Percentiles rank a stretch among this genome's conserved stretches.
phyloP scores from a whole-genome alignment of 2,329 filamentous ascomycete species.

The Grosmannia penicillata region DNA sequence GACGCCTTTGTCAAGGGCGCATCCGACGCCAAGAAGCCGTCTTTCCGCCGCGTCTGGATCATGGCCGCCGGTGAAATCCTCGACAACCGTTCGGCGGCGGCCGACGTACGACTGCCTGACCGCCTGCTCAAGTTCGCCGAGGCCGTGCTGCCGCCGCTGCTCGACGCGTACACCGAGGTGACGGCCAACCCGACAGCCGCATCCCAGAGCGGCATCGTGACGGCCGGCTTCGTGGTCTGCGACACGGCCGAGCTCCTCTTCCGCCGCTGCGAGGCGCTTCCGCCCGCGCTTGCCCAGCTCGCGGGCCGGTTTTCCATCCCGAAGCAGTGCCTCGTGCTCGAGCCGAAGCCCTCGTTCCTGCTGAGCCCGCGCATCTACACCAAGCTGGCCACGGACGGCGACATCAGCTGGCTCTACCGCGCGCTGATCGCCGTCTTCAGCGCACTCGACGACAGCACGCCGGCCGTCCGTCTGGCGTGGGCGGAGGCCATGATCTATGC shows the following conservation, averaged over 20 bases:
- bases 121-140: constrained; percentile 42
- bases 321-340: constrained; percentile 50
- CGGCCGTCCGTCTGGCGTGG: constrained; percentile 54
- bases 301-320: constrained; percentile 48
- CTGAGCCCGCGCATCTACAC: constrained; percentile 74
- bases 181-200: constrained; percentile 62
- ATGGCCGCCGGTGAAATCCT: constrained; percentile 59
- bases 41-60: constrained; percentile 67
- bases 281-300: constrained; percentile 27
- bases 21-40: constrained; percentile 68
- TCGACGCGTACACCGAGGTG: constrained; percentile 65
- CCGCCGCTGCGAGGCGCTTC: constrained; percentile 40
- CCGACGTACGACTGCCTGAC: no score
- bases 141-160: constrained; percentile 35
- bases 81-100: no score
- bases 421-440: constrained; percentile 50
- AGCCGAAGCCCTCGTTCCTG: constrained; percentile 78
- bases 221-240: constrained; percentile 60
- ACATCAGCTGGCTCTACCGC: constrained; percentile 61
- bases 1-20: constrained; percentile 71
- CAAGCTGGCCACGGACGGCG: constrained; percentile 60
- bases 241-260: no score
- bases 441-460: constrained; percentile 33
- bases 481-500: constrained; percentile 73
- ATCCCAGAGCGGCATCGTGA: constrained; percentile 69